Evolutionary conservation across 2,329 filamentous ascomycete genomes (phyloP), one percentile per base, ranked within the genome.

Genomic region (Macrophomina pseudophaseolina): DNA sequence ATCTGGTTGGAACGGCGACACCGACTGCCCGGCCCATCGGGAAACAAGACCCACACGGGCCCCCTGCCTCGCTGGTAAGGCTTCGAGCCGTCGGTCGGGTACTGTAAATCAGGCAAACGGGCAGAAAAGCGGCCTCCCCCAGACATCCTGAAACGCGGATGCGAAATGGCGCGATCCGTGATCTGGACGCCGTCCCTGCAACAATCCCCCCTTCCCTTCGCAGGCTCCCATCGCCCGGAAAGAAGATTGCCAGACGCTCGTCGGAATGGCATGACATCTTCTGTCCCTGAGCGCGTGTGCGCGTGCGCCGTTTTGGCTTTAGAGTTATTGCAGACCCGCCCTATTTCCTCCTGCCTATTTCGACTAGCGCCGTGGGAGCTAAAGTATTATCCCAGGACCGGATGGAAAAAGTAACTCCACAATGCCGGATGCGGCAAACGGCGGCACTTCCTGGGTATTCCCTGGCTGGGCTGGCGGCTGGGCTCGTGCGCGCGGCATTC

Each of bases 151-250:
- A 53, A 53, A 53, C 49, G 49, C 11, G 8, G 35, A 30, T 30
- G 18, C 8, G 48, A 51, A 51, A 53, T 53, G 49, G 28, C 49
- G 49, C 49, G 49, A 53, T 53, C 49, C 49, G 49, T 35, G 49
- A 33, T 53, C 30, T 53, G 49, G 49, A 16, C 49, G 5, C 28
- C 7, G 23, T 23, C 23, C 23, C 23, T 23, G 23, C 23, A 23
- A 2, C 46, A 9, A 9, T 9, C 46, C n/a, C 12, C 46, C 23
- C 30, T 28, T 14, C n/a, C 5, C 11, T 23, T 18, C 46, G 12
- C 5, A 44, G 5, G 11, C 16, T n/a, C 42, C 14, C 8, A 14
- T 40, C 38, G 38, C 2, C 14, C 38, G 8, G 38, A 9, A 3
- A 14, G 16, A 14, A 14, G 42, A 51, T 51, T 18, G 48, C 16